Evolutionary conservation across 108 stramenopile species (phyloP).

Genomic region (Nitzschia inconspicua): DNA sequence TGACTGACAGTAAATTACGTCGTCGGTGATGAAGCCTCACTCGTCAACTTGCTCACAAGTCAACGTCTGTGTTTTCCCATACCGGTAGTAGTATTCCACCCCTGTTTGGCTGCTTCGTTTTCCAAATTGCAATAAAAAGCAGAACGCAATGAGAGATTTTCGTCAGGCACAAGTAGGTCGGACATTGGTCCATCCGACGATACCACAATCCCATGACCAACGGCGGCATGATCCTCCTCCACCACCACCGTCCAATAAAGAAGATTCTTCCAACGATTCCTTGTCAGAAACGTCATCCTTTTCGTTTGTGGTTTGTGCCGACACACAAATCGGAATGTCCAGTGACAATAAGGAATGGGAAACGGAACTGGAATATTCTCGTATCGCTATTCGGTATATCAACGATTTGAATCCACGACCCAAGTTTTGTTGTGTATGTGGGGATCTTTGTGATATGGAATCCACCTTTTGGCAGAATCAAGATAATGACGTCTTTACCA

Average conservation of each 20-base stretch:
- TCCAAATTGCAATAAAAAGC: too few species aligned
- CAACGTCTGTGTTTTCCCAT: too few species aligned
- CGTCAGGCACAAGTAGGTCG: constrained; percentile 22
- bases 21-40: too few species aligned
- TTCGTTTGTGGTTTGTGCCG: constrained; percentile 63
- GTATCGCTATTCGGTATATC: constrained; percentile 42
- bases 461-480: too few species aligned
- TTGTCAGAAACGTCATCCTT: neutral
- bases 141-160: too few species aligned
- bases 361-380: constrained; percentile 54
- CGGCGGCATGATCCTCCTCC: neutral
- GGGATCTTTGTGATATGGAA: constrained; percentile 71
- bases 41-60: too few species aligned
- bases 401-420: constrained; percentile 57
- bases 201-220: constrained; percentile 14
- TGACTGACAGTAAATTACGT: too few species aligned
- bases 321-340: constrained; percentile 65
- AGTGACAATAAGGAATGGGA: constrained; percentile 51
- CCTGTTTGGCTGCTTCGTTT: too few species aligned
- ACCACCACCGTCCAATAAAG: neutral
- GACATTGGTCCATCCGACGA: constrained; percentile 14
- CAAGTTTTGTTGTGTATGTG: constrained; percentile 67
- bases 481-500: constrained; percentile 37
- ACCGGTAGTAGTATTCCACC: too few species aligned
- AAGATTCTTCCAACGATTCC: neutral